phyloP scores from a whole-genome alignment of 208 protist species.

The Porcisia hertigi region DNA sequence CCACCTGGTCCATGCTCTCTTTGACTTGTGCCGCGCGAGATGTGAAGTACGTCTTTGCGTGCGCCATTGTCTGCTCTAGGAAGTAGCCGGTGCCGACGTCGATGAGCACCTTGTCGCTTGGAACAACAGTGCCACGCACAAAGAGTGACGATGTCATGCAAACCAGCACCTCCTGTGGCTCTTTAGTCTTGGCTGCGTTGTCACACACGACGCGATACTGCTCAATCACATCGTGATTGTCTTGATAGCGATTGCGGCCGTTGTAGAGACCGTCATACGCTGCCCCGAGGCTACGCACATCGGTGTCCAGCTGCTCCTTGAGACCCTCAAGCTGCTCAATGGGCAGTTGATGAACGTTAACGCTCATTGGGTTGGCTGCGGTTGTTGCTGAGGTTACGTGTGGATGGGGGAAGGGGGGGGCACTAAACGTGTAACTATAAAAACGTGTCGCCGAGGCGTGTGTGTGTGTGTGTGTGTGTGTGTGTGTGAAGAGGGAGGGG shows the following conservation, averaged over 20 bases:
- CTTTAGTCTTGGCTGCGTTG: slow-evolving; percentile 33
- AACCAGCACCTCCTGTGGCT: slow-evolving; percentile 67
- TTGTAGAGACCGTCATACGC: slow-evolving; percentile 83
- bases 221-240: slow-evolving; percentile 75
- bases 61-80: slow-evolving; percentile 73
- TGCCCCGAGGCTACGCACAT: slow-evolving; percentile 70
- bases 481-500: neutral
- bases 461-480: neutral
- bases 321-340: slow-evolving; percentile 89
- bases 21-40: slow-evolving; percentile 76
- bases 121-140: slow-evolving; percentile 66
- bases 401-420: neutral
- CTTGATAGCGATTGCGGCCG: slow-evolving; percentile 71
- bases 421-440: neutral
- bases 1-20: slow-evolving; percentile 77
- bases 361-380: slow-evolving; percentile 5
- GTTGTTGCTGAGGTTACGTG: neutral
- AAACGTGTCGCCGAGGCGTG: too few species aligned
- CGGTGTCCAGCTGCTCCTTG: slow-evolving; percentile 83
- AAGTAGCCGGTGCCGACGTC: slow-evolving; percentile 91
- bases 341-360: slow-evolving; percentile 80
- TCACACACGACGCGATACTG: slow-evolving; percentile 68
- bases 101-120: slow-evolving; percentile 73
- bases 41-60: slow-evolving; percentile 72
- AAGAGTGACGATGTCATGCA: slow-evolving; percentile 87